Percentiles rank a stretch among this genome's conserved stretches.
Evolutionary conservation across 1,284 basidiomycete genomes (phyloP).

Genomic region (Hemileia vastatrix): DNA sequence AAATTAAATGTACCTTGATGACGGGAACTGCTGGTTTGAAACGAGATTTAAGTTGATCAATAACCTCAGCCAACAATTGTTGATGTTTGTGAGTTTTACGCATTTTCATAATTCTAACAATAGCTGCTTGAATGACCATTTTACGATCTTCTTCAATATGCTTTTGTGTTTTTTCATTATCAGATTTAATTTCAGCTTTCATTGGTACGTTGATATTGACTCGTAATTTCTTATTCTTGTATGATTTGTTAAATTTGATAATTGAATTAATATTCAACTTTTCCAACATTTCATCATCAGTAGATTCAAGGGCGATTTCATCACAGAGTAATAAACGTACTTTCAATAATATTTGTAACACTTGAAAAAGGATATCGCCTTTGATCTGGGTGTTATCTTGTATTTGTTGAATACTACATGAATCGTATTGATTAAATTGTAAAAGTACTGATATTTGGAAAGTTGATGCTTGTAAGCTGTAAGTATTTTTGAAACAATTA

Average conservation of each 20-base stretch:
- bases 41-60: slow-evolving; percentile 75
- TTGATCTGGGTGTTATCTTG: too few species aligned
- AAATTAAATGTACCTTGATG: too few species aligned
- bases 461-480: slow-evolving; percentile 86
- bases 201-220: slow-evolving; percentile 89
- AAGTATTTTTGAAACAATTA: slow-evolving; percentile 84
- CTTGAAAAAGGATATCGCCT: too few species aligned
- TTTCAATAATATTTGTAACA: too few species aligned
- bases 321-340: too few species aligned
- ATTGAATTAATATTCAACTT: too few species aligned
- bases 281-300: too few species aligned
- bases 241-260: too few species aligned
- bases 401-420: too few species aligned
- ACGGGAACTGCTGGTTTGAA: slow-evolving; percentile 83
- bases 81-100: slow-evolving; percentile 96
- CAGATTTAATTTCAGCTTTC: slow-evolving; percentile 86
- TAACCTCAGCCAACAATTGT: slow-evolving; percentile 83
- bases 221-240: slow-evolving; percentile 97
- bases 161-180: too few species aligned
- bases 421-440: slow-evolving; percentile 87
- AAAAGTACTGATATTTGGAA: slow-evolving; percentile 90
- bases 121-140: slow-evolving; percentile 92
- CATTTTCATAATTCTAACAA: too few species aligned
- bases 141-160: slow-evolving; percentile 95
- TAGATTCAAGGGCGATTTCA: too few species aligned